These are phyloP conservation scores for Cyberlindnera misumaiensis DNA, from an alignment of 805 yeast species.

Conservation along the genomic window DNA sequence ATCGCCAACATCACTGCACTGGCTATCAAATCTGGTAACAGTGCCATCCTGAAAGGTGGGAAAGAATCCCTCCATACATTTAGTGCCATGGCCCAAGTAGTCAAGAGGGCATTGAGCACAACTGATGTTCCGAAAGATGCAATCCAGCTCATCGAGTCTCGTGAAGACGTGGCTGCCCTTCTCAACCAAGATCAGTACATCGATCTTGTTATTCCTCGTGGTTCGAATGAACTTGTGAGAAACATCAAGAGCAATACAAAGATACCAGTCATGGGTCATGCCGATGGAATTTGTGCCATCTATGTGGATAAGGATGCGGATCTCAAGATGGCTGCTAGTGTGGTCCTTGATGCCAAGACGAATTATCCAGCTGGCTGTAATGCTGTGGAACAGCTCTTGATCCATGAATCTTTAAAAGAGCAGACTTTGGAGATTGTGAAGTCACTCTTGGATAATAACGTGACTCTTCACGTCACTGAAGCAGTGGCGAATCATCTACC, in stretches of 20 bases:
- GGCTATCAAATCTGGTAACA: slow-evolving; percentile 93
- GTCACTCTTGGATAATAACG: slow-evolving; percentile 55
- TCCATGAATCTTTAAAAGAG: slow-evolving; percentile 40
- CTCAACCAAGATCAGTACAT: slow-evolving; percentile 81
- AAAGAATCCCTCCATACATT: slow-evolving; percentile 87
- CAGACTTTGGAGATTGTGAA: slow-evolving; percentile 31
- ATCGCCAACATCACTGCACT: slow-evolving; percentile 95
- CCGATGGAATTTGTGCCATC: slow-evolving; percentile 94
- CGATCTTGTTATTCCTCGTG: slow-evolving; percentile 95
- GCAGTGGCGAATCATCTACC: slow-evolving; percentile 32
- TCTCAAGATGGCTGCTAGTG: slow-evolving; percentile 63
- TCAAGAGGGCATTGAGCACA: slow-evolving; percentile 46
- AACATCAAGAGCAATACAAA: slow-evolving; percentile 81
- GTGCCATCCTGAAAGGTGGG: slow-evolving; percentile 97
- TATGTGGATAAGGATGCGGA: slow-evolving; percentile 78
- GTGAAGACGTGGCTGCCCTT: slow-evolving; percentile 84
- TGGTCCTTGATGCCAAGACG: slow-evolving; percentile 83
- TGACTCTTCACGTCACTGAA: slow-evolving; percentile 61
- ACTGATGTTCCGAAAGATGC: slow-evolving; percentile 78
- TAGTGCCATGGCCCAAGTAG: slow-evolving; percentile 67
- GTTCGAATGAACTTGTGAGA: slow-evolving; percentile 89
- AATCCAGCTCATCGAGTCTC: slow-evolving; percentile 78
- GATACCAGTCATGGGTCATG: slow-evolving; percentile 97
- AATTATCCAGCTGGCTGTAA: slow-evolving; percentile 99
- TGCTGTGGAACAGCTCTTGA: slow-evolving; percentile 82